Base-by-base conservation (phyloP, 345 rosid genomes). In the Conringia planisiliqua region DNA sequence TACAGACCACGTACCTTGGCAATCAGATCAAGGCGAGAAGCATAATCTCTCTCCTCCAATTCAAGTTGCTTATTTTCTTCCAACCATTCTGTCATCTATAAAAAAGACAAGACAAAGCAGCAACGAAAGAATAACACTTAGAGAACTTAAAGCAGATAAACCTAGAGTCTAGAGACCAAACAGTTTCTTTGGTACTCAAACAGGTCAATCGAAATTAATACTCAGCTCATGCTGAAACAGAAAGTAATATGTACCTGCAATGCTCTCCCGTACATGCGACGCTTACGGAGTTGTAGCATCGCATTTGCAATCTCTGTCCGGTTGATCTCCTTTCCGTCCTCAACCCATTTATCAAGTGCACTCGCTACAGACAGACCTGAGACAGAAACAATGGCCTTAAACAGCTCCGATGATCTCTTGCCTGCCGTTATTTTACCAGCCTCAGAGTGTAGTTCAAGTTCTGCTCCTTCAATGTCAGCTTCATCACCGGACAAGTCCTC, bases 71-170 rank as follows among this genome's bases (percentile, higher is more conserved):
- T 74, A 51, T 75, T 82, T 30, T 78, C 80, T 70, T 90, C 91
- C 78, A 92, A 72, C 99, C 99, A 96, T 76, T 92, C 90, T n/a
- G 86, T 82, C 44, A 96, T 76, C 99, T 96, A 59, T 78, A 54
- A 75, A 78, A 54, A 77, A 55, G 47, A 73, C 32, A 38, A 44
- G 16, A 38, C 50, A 48, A 29, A 0, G 10, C 36, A 39, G 7
- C 24, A 43, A 75, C 12, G 2, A 59, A 17, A 18, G 22, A 2
- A 18, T 54, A 39, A 22, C 20, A 20, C 27, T 76, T 43, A 62
- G 52, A 63, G 38, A 32, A 62, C 33, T 14, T 6, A 52, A 50
- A n/a, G 40, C 5, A 60, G 33, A 58, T 3, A 44, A 11, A 24
- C 24, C 22, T 4, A 40, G 27, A 64, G 22, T 14, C 47, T 13